phyloP scores from a whole-genome alignment of 2,329 filamentous ascomycete genomes.

The Domatiomyces catenatus region DNA sequence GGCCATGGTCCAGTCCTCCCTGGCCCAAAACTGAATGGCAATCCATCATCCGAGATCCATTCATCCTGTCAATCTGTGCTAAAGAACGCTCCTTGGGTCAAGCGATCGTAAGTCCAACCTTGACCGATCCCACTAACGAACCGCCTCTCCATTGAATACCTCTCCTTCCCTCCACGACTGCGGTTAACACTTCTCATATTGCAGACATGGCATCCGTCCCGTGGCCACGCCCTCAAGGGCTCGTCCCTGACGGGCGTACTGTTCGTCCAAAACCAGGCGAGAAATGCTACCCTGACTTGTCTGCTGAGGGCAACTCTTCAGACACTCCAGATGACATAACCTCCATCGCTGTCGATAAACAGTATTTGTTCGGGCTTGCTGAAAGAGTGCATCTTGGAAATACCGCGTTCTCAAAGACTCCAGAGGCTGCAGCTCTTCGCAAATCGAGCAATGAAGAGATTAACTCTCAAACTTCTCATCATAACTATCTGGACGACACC shows the following conservation, averaged over 20 bases:
- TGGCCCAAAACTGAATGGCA: neutral
- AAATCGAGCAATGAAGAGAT: neutral
- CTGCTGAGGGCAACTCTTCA: neutral
- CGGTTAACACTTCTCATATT: neutral
- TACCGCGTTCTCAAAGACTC: neutral
- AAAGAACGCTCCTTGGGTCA: neutral
- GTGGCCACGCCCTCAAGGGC: neutral
- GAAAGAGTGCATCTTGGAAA: neutral
- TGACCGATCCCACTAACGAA: too few species aligned
- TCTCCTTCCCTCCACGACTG: neutral
- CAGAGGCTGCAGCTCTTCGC: neutral
- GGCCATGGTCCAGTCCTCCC: neutral
- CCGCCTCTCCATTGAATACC: too few species aligned
- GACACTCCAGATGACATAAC: neutral
- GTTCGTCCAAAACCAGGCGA: neutral
- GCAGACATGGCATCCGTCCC: neutral
- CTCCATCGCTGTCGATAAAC: neutral
- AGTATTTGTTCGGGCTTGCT: neutral
- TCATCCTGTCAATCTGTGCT: neutral
- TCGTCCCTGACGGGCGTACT: neutral
- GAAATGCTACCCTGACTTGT: neutral
- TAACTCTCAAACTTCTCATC: neutral
- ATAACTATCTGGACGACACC: slow-evolving; percentile 4
- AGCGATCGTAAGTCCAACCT: neutral
- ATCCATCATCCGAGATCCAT: neutral